phyloP scores from a whole-genome alignment of 768 basidiomycete species.

The Tephrocybe sp. region DNA sequence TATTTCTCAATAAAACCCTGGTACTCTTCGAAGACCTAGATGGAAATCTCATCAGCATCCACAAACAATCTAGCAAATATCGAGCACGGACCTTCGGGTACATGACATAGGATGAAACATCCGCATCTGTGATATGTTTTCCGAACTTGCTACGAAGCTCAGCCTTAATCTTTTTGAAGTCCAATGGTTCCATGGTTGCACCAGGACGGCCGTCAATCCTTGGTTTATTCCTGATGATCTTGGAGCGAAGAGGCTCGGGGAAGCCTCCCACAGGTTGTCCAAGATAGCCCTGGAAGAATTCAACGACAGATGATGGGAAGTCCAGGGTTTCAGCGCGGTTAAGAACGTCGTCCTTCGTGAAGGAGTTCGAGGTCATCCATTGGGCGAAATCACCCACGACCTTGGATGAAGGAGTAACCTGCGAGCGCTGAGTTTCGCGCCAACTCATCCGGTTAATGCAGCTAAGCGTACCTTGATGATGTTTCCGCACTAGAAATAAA shows the following conservation, averaged over 20 bases:
- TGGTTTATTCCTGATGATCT: constrained; percentile 90
- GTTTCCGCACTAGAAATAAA: constrained; percentile 75
- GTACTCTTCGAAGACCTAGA: constrained; percentile 94
- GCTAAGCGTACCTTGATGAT: constrained; percentile 74
- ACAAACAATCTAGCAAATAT: neutral
- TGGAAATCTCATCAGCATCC: neutral
- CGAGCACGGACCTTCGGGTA: constrained; percentile 79
- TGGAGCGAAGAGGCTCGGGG: constrained; percentile 92
- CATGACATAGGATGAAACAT: constrained; percentile 97
- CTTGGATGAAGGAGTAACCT: constrained; percentile 98
- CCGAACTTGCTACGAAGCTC: constrained; percentile 94
- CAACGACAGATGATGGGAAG: constrained; percentile 95
- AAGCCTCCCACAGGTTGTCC: constrained; percentile 98
- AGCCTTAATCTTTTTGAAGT: constrained; percentile 95
- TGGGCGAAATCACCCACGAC: constrained; percentile 99
- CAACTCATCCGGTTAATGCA: neutral
- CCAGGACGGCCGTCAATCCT: constrained; percentile 95
- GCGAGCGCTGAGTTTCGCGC: constrained; percentile 4
- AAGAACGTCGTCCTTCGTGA: constrained; percentile 85
- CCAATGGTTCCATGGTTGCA: constrained; percentile 79
- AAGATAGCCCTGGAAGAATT: constrained; percentile 99
- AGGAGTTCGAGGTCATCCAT: constrained; percentile 96
- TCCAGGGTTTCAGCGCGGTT: constrained; percentile 87
- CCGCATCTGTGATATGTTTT: constrained; percentile 89
- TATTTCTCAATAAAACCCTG: constrained; percentile 94